Evolutionary conservation across 257 asterid species (phyloP).

Genomic region (Coffea eugenioides): DNA sequence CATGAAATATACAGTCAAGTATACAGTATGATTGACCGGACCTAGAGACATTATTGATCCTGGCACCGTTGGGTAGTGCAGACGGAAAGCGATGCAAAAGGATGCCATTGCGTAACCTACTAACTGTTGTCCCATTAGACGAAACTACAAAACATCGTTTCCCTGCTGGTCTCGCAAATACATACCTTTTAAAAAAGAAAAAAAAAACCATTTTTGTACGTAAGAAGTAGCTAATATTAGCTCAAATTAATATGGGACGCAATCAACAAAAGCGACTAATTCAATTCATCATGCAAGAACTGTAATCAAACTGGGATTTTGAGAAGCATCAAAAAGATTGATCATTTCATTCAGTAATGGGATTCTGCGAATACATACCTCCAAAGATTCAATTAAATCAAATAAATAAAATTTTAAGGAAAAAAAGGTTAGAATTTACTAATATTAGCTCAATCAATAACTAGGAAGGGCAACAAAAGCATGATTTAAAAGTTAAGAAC

Average conservation of each 20-base stretch:
- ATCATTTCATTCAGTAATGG: not conserved
- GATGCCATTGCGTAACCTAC: slow-evolving; percentile 80
- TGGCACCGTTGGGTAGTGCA: slow-evolving; percentile 80
- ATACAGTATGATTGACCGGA: slow-evolving; percentile 83
- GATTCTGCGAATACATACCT: not conserved
- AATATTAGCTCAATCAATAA: not conserved
- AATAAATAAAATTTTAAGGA: too few species aligned
- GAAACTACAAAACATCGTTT: slow-evolving; percentile 92
- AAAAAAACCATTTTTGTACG: not conserved
- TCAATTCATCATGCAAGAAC: too few species aligned
- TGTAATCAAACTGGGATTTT: not conserved
- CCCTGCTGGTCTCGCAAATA: slow-evolving; percentile 89
- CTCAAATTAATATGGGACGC: not conserved
- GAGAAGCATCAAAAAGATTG: not conserved
- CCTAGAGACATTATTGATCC: slow-evolving; percentile 41
- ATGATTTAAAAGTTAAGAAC: too few species aligned
- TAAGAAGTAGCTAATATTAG: not conserved
- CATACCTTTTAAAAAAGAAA: slow-evolving; percentile 48
- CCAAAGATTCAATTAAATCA: not conserved
- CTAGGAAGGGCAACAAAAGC: not conserved
- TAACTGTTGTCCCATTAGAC: slow-evolving; percentile 72
- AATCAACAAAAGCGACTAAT: not conserved
- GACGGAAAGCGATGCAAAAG: slow-evolving; percentile 90
- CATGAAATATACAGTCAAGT: slow-evolving; percentile 93
- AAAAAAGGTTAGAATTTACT: too few species aligned